Evolutionary conservation across 257 asterid genomes (phyloP), one percentile per base, ranked within the genome.

Genomic region (Ehretia macrophylla): DNA sequence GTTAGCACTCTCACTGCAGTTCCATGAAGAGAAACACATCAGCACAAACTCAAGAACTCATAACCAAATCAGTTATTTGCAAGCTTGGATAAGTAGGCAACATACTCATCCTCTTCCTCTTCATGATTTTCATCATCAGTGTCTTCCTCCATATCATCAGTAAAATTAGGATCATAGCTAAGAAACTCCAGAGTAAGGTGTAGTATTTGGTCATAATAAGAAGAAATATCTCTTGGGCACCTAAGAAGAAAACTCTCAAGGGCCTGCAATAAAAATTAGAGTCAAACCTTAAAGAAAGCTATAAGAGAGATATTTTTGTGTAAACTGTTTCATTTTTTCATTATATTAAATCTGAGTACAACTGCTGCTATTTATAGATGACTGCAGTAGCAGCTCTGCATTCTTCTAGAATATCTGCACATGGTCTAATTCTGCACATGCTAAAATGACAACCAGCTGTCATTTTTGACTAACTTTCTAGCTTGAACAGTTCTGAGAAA

Each of bases 71-170:
- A 71, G 63, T 23, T 56, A 68, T 32, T 64, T 20, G 39, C 65
- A 68, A 64, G 12, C 18, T 49, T 8, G 14, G 10, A 12, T 51
- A 32, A 59, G 55, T 45, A 60, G 51, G 40, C 38, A 50, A 68
- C 96, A 67, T 89, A 93, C 99, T 93, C 97, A 49, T 93, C 96
- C 68, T 93, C 97, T 77, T 93, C 97, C 68, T 87, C 99, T 47
- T 69, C 99, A 42, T 72, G 84, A 75, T 81, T 79, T 74, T 87
- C 97, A 63, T 89, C 81, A 58, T 90, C 96, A 37, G 89, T 76
- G 78, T 93, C 99, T 76, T 93, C 97, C 80, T 93, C 99, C 97
- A 93, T 89, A 80, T 80, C 81, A 74, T 93, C 99, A 54, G 96
- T 89, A 73, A 93, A 93, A 79, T 93, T 93, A 32, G 99, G 99